Conservation (phyloP, 257 asterid genomes). For the Nicotiana benthamiana region DNA sequence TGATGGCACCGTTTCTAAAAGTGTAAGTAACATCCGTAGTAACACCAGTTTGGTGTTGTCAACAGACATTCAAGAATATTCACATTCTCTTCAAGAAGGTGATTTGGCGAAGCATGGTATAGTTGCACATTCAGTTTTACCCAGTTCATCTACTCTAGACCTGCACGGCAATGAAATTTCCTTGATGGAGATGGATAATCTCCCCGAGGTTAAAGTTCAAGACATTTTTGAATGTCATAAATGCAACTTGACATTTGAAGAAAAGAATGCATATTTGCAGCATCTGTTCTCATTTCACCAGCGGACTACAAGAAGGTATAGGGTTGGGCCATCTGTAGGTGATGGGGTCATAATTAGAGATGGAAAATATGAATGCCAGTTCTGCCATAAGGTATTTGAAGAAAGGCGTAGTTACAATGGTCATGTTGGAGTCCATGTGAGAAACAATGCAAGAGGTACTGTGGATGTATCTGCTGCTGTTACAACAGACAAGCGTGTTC, state of each 20-base stretch:
- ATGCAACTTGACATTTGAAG: slow-evolving; percentile 65
- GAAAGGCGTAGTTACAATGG: slow-evolving; percentile 80
- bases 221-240: slow-evolving; percentile 79
- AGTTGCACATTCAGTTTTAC: slow-evolving; percentile 32
- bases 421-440: slow-evolving; percentile 84
- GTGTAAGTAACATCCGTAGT: slow-evolving; percentile 31
- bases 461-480: slow-evolving; percentile 30
- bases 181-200: slow-evolving; percentile 62
- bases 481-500: slow-evolving; percentile 23
- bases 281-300: slow-evolving; percentile 79
- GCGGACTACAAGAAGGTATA: slow-evolving; percentile 72
- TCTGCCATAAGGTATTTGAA: slow-evolving; percentile 81
- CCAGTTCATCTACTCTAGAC: slow-evolving; percentile 24
- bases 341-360: slow-evolving; percentile 78
- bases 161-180: slow-evolving; percentile 29
- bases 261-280: slow-evolving; percentile 66
- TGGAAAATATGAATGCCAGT: slow-evolving; percentile 86
- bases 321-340: slow-evolving; percentile 55
- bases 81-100: slow-evolving; percentile 24
- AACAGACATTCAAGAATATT: slow-evolving; percentile 41
- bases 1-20: slow-evolving; percentile 34
- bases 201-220: slow-evolving; percentile 80
- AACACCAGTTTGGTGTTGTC: neutral
- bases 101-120: slow-evolving; percentile 17
- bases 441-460: slow-evolving; percentile 47